A percentile compares a stretch with the other conserved stretches of the same genome.
Evolutionary conservation across 2,329 filamentous ascomycete species (phyloP).

Genomic region (Arthrobotrys entomopaga): DNA sequence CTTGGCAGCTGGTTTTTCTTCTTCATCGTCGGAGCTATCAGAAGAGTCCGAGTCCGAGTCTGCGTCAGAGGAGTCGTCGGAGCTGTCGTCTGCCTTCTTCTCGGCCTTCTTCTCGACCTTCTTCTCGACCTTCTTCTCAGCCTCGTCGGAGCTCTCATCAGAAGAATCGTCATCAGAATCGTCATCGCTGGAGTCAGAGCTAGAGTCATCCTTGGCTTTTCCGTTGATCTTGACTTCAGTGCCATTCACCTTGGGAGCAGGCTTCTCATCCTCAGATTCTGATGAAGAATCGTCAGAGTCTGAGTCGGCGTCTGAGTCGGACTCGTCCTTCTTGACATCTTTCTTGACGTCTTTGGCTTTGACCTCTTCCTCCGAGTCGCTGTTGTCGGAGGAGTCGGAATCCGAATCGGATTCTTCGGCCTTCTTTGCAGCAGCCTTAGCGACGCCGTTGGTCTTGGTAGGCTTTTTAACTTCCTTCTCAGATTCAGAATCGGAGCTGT

Average conservation of each 20-base stretch:
- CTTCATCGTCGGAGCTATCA: conserved; percentile 60
- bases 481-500: conserved; percentile 60
- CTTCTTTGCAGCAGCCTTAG: conserved; percentile 60
- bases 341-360: conserved; percentile 38
- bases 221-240: conserved; percentile 55
- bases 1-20: conserved; percentile 58
- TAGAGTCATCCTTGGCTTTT: conserved; percentile 51
- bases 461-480: conserved; percentile 60
- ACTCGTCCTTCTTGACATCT: conserved; percentile 30
- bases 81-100: background rate
- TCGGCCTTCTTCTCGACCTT: conserved; percentile 59
- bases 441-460: conserved; percentile 61
- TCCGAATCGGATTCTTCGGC: conserved; percentile 24
- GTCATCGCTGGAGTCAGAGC: conserved; percentile 31
- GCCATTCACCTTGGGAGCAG: conserved; percentile 58
- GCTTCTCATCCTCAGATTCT: conserved; percentile 56
- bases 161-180: conserved; percentile 61
- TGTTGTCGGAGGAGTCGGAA: conserved; percentile 54
- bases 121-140: conserved; percentile 58
- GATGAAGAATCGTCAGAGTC: conserved; percentile 61
- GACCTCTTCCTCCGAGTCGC: conserved; percentile 59
- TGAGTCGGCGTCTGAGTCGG: conserved; percentile 58
- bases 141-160: conserved; percentile 57
- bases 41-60: conserved; percentile 50
- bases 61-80: background rate